Evolutionary conservation across 139 green algal species (phyloP).

Genomic region (Yamagishiella unicocca): DNA sequence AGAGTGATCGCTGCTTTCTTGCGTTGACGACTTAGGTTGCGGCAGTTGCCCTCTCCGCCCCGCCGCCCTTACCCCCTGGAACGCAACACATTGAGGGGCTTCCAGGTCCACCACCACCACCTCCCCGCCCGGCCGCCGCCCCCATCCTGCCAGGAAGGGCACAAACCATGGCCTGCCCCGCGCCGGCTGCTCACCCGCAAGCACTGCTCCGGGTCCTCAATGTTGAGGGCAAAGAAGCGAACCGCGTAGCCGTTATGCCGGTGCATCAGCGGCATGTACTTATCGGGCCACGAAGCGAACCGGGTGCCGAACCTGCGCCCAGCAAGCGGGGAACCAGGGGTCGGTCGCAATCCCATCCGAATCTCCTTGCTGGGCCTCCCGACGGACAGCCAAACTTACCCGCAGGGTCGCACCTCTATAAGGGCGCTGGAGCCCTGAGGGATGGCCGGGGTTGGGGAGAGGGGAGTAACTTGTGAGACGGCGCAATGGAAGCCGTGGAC

Average conservation of each 20-base stretch:
- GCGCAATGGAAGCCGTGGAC: too few relatives aligned
- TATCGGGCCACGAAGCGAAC: conserved; percentile 8
- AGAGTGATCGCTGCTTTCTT: too few relatives aligned
- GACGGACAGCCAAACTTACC: not conserved
- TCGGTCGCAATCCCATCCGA: too few relatives aligned
- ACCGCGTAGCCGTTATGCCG: not conserved
- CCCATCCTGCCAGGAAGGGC: too few relatives aligned
- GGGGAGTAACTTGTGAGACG: too few relatives aligned
- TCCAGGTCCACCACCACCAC: too few relatives aligned
- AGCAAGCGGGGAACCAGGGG: not conserved
- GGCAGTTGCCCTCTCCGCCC: too few relatives aligned
- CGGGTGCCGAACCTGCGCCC: not conserved
- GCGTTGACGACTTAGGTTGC: too few relatives aligned
- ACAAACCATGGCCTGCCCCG: not conserved
- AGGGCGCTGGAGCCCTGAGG: not conserved
- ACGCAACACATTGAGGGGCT: too few relatives aligned
- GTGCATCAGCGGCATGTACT: conserved; percentile 33
- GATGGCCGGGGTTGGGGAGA: not conserved
- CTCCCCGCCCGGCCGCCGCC: too few relatives aligned
- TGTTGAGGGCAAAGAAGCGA: conserved; percentile 23
- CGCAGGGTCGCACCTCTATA: conserved; percentile 5
- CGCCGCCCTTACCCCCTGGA: too few relatives aligned
- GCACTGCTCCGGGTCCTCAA: conserved; percentile 34
- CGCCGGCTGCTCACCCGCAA: not conserved
- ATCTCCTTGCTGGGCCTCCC: too few relatives aligned